Percentiles rank a stretch among this genome's conserved stretches.
Conservation (phyloP, 331 rosid species). For the Rhamnella rubrinervis region DNA sequence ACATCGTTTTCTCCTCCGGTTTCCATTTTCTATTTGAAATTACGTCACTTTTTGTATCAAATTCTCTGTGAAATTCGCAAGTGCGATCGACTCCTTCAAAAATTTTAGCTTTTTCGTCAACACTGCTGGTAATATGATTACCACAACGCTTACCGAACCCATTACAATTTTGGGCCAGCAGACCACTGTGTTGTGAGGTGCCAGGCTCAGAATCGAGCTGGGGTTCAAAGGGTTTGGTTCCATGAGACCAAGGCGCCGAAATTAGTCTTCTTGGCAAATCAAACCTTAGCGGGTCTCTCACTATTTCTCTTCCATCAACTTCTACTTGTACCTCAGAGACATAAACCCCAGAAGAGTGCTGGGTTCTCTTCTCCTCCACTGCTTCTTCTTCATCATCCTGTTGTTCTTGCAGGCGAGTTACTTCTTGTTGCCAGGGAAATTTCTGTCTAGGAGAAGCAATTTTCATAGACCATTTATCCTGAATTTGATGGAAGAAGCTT, state of each 20-base stretch:
- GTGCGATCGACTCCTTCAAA: background rate
- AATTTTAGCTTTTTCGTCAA: conserved; percentile 20
- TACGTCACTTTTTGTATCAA: conserved; percentile 3
- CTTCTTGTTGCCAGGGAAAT: conserved; percentile 73
- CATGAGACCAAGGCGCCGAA: conserved; percentile 72
- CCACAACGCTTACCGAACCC: conserved; percentile 4
- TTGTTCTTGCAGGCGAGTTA: background rate
- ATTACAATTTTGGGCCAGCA: conserved; percentile 2
- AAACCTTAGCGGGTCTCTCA: conserved; percentile 32
- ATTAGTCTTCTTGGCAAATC: conserved; percentile 31
- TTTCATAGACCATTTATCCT: conserved; percentile 71
- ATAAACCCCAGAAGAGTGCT: conserved; percentile 16
- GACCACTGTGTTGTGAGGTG: conserved; percentile 9
- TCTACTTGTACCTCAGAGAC: background rate
- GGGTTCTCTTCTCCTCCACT: conserved; percentile 4
- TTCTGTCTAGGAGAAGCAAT: conserved; percentile 51
- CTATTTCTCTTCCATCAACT: conserved; percentile 16
- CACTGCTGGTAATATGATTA: conserved; percentile 5
- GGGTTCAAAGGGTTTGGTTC: conserved; percentile 28
- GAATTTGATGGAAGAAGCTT: conserved; percentile 76
- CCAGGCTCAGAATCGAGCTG: conserved; percentile 29
- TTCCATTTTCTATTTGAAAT: conserved; percentile 17
- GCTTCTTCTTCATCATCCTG: conserved; percentile 18
- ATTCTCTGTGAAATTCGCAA: conserved; percentile 13
- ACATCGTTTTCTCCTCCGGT: conserved; percentile 22